These are phyloP conservation scores for Arbutus unedo DNA, from an alignment of 148 eudicot species.

Conservation along the genomic window DNA sequence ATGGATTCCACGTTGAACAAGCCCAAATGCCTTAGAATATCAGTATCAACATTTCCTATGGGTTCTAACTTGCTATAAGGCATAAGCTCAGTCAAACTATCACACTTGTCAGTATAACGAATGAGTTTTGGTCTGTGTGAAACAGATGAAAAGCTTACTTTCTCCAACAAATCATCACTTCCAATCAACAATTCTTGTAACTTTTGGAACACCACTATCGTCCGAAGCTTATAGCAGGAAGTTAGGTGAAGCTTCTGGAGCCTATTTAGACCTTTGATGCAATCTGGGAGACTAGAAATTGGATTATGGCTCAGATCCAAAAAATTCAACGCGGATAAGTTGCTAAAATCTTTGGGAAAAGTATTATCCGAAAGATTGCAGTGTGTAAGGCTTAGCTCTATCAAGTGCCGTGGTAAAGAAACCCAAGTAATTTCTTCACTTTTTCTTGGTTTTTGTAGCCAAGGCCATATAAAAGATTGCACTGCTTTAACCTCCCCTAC, in stretches of 20 bases:
- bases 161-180: background rate
- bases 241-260: background rate
- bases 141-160: background rate
- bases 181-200: background rate
- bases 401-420: background rate
- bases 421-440: background rate
- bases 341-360: background rate
- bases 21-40: background rate
- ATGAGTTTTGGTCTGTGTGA: too few relatives aligned
- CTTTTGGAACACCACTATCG: background rate
- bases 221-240: background rate
- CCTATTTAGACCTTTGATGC: background rate
- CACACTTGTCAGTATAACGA: too few relatives aligned
- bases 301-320: background rate
- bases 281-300: background rate
- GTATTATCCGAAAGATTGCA: background rate
- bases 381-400: background rate
- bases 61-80: constrained; percentile 2
- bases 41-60: background rate
- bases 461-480: background rate
- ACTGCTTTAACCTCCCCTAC: background rate
- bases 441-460: background rate
- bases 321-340: background rate
- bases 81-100: background rate
- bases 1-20: background rate